phyloP scores from a whole-genome alignment of 2,329 filamentous ascomycete species.

The Pestalotiopsis sp. region DNA sequence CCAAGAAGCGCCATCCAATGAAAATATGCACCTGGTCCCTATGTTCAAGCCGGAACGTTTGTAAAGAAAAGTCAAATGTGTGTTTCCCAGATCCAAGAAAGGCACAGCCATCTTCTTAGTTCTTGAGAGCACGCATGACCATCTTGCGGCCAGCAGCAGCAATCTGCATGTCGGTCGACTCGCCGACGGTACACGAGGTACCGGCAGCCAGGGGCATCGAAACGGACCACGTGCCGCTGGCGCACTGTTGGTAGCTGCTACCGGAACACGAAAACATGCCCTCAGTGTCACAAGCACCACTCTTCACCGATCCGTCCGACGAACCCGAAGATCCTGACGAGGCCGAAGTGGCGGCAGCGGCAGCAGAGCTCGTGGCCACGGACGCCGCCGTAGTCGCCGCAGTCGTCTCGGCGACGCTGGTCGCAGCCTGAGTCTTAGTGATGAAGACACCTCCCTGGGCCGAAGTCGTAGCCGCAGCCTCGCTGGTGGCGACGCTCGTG shows the following conservation, averaged over 20 bases:
- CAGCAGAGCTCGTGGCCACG: slow-evolving; percentile 23
- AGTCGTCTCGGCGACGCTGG: background rate
- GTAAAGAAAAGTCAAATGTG: background rate
- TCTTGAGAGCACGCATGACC: background rate
- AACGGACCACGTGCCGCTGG: slow-evolving; percentile 52
- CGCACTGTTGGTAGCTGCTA: slow-evolving; percentile 57
- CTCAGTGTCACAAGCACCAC: slow-evolving; percentile 48
- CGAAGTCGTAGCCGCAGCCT: slow-evolving; percentile 20
- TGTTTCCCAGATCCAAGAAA: background rate
- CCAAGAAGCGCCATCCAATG: slow-evolving; percentile 2
- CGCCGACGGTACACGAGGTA: slow-evolving; percentile 46
- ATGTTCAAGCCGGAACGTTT: background rate
- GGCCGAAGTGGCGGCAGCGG: slow-evolving; percentile 23
- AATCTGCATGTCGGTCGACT: slow-evolving; percentile 38
- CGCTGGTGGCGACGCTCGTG: slow-evolving; percentile 22
- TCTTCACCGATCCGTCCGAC: slow-evolving; percentile 20
- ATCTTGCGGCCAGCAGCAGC: background rate
- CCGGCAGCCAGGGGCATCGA: slow-evolving; percentile 45
- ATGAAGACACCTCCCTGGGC: slow-evolving; percentile 44
- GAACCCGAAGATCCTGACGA: slow-evolving; percentile 2
- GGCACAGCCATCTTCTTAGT: background rate
- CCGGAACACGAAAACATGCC: slow-evolving; percentile 60
- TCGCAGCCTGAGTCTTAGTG: slow-evolving; percentile 28
- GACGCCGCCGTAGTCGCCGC: slow-evolving; percentile 17
- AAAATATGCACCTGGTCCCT: background rate